Conservation (phyloP, 2,329 filamentous ascomycete species). For the Microcyclosporella mali region DNA sequence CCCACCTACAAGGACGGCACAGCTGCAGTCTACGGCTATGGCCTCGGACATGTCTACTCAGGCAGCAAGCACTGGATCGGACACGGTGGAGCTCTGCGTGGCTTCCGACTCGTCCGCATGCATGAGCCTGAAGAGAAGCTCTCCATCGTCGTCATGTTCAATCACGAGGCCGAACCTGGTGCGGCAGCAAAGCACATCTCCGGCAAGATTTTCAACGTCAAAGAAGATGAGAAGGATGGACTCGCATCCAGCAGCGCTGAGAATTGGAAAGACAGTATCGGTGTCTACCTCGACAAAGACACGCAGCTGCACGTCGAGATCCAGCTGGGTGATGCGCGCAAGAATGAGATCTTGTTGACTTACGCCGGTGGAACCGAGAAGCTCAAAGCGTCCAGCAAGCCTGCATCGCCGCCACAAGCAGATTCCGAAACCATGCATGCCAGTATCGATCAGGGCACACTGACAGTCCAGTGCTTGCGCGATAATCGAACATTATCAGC, state of each 20-base stretch:
- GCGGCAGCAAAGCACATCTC: conserved; percentile 29
- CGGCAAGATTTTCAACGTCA: conserved; percentile 23
- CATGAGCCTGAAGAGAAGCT: conserved; percentile 33
- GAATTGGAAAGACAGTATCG: conserved; percentile 28
- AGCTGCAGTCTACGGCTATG: conserved; percentile 35
- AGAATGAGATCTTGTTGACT: conserved; percentile 18
- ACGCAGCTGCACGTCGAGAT: conserved; percentile 32
- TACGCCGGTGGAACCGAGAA: conserved; percentile 9
- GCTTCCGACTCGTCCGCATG: conserved; percentile 35
- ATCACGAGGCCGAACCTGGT: conserved; percentile 33
- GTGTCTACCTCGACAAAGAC: conserved; percentile 36
- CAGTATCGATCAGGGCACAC: conserved; percentile 28
- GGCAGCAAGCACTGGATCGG: conserved; percentile 29
- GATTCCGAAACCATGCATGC: conserved; percentile 24
- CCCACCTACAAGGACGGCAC: conserved; percentile 33
- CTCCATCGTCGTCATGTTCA: conserved; percentile 39
- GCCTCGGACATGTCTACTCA: conserved; percentile 28
- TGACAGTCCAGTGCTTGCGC: conserved; percentile 14
- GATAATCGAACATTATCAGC: conserved; percentile 19
- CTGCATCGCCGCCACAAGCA: too few relatives aligned
- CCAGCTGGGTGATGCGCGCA: conserved; percentile 4
- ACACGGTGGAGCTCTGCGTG: conserved; percentile 40
- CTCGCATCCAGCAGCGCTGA: conserved; percentile 1
- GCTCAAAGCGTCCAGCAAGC: conserved; percentile 2
- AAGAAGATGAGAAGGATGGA: conserved; percentile 14